These are phyloP conservation scores for Betula pendula DNA, from an alignment of 306 rosid species.

Conservation along the genomic window DNA sequence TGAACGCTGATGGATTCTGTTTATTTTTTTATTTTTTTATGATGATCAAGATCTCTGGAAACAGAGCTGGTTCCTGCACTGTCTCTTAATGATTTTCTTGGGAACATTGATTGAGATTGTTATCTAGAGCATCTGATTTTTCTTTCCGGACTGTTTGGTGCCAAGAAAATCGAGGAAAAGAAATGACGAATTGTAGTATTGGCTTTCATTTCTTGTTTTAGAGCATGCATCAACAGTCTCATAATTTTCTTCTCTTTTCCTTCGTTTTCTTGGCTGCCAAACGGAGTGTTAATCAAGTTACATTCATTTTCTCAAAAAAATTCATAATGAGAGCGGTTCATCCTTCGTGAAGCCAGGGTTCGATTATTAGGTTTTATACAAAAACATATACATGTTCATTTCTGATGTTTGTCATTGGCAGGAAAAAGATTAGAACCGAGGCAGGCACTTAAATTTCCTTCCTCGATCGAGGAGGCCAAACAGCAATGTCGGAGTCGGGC, in stretches of 20 bases:
- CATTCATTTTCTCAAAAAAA: not conserved
- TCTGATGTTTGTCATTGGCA: conserved; percentile 9
- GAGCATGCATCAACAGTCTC: not conserved
- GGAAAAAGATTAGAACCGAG: not conserved
- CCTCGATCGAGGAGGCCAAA: conserved; percentile 23
- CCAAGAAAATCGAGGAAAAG: not conserved
- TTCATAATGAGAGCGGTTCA: not conserved
- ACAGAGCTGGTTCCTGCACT: not conserved
- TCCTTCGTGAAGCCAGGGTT: not conserved
- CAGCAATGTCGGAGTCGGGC: conserved; percentile 62
- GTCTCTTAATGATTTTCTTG: not conserved
- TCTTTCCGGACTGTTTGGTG: not conserved
- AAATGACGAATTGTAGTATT: not conserved
- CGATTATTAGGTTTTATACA: not conserved
- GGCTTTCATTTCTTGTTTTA: not conserved
- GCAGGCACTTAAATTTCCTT: not conserved
- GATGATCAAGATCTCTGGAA: not conserved
- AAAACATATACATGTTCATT: not conserved
- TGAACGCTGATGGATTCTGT: not conserved
- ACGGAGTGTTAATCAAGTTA: not conserved
- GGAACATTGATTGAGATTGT: not conserved
- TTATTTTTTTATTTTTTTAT: not conserved
- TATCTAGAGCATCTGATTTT: not conserved
- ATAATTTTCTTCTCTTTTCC: not conserved
- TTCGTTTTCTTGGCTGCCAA: conserved; percentile 3